Evolutionary conservation across 768 basidiomycete genomes (phyloP).

Genomic region (Termitomyces sp.): DNA sequence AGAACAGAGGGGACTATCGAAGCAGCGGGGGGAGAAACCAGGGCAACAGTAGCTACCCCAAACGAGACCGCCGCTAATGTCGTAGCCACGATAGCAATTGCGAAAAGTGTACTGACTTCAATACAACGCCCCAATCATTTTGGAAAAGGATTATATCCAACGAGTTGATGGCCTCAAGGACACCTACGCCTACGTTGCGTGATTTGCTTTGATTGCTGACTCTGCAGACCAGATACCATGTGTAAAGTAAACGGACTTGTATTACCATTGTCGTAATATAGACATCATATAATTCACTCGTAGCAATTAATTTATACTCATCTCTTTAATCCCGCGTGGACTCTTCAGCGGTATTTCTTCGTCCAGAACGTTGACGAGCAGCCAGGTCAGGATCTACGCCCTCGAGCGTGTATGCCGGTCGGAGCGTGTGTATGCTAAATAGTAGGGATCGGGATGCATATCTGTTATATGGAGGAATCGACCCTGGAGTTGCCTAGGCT

Average conservation of each 20-base stretch:
- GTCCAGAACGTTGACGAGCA: too few species aligned
- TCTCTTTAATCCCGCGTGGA: too few species aligned
- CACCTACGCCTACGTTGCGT: conserved; percentile 79
- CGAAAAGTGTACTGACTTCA: too few species aligned
- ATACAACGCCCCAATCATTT: too few species aligned
- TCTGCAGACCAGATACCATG: background rate
- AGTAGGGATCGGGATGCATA: conserved; percentile 78
- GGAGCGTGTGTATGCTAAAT: conserved; percentile 34
- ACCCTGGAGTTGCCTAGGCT: conserved; percentile 54
- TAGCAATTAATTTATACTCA: background rate
- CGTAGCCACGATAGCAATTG: too few species aligned
- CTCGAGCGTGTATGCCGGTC: too few species aligned
- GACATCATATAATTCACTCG: background rate
- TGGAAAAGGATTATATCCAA: conserved; percentile 98
- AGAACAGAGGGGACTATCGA: too few species aligned
- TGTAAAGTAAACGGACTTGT: background rate
- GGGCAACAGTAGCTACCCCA: too few species aligned
- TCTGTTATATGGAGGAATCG: conserved; percentile 83
- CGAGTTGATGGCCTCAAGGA: conserved; percentile 90
- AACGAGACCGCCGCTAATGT: too few species aligned
- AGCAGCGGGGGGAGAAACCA: too few species aligned
- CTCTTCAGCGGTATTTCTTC: too few species aligned
- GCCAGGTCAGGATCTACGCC: too few species aligned
- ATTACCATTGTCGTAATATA: background rate
- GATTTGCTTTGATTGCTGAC: conserved; percentile 15